Base-by-base conservation (phyloP, 371 early-diverging fungal genomes). In the Mucor saturninus region DNA sequence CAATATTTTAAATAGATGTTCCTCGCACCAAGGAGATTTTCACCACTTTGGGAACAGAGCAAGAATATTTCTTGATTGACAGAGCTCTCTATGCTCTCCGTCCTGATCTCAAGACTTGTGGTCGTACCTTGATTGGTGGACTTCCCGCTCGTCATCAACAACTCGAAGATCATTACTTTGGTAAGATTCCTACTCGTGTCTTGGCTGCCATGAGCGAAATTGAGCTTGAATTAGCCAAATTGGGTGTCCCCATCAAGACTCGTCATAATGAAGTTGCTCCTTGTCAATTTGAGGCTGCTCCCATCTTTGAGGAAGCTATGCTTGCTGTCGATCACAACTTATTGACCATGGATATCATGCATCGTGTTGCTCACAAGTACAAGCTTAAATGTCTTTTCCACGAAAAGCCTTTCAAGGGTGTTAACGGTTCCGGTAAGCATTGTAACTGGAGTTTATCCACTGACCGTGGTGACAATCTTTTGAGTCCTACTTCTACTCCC, bases 181-280 rank as follows among this genome's bases (percentile, higher is more conserved):
- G 99, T 61, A 90, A 89, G 68, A 94, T 98, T 60, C 99, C 99
- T 39, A 86, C 91, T 66, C 91, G 95, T 65, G 97, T 97, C 29
- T 83, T 98, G 73, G 87, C 95, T 54, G 85, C 90, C 68, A 92
- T 98, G 77, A 89, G 90, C 71, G 98, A 98, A 82, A 83, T 91
- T 64, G 99, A 98, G 73, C 81, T 93, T 45, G 99, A 98, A 82
- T 87, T 95, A 58, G 89, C 87, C 80, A 90, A 91, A 63, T 85
- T 98, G 60, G 99, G 99, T 75, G 95, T 96, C 14, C 99, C 99
- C 46, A 85, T 98, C 84, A 98, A 98, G 91, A 98, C 99, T 39
- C 91, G 98, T 61, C 99, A 98, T 87, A 98, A 98, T 81, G 99
- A 98, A 86, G 99, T 97, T 21, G 98, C 97, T 42, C 99, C 99